Base-by-base conservation (phyloP, 164 flowering plant species). In the Litsea cubeba region DNA sequence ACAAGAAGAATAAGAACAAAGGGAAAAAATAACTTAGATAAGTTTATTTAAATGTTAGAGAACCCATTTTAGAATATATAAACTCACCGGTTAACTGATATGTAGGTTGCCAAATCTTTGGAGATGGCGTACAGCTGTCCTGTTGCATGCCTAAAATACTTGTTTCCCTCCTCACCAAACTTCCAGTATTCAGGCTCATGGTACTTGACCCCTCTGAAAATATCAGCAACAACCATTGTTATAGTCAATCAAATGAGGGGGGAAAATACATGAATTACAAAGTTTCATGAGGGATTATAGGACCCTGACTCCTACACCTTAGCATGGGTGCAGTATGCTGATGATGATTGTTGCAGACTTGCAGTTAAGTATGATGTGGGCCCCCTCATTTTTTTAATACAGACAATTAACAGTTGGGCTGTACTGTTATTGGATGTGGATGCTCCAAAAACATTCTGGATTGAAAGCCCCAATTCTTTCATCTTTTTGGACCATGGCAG, bases 141-240 rank as follows among this genome's bases (percentile, higher is more conserved):
- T 10, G 99, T 93, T 71, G 98, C 98, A 77, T 95, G 99, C 73
- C 98, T 80, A 71, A 95, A 95, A 70, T 95, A 95, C 75, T 91
- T 95, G 74, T 92, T 95, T 67, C 99, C 99, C 66, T 87, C 95
- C 82, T 93, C 98, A 5, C 99, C 99, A 81, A 95, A 95, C 81
- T 95, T 95, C 99, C 97, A 93, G 83, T 85, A 86, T 76, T 95
- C 99, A 2, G 99, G 99, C 75, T 95, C 99, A 76, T 94, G 93
- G 85, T 95, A 93, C 85, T 88, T 95, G 32, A 85, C 90, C 25
- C 92, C 95, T 74, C 99, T 95, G 81, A 70, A 75, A 5, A 76
- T 3, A 70, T 62, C 26, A 75, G 25, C 35, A 24, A 71, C 20
- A 58, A 12, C 3, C 23, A 23, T 40, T 15, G 58, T 60, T 30